Percentiles rank a stretch among this genome's conserved stretches.
phyloP scores from a whole-genome alignment of 768 basidiomycete species.

The Agaricus bisporus region DNA sequence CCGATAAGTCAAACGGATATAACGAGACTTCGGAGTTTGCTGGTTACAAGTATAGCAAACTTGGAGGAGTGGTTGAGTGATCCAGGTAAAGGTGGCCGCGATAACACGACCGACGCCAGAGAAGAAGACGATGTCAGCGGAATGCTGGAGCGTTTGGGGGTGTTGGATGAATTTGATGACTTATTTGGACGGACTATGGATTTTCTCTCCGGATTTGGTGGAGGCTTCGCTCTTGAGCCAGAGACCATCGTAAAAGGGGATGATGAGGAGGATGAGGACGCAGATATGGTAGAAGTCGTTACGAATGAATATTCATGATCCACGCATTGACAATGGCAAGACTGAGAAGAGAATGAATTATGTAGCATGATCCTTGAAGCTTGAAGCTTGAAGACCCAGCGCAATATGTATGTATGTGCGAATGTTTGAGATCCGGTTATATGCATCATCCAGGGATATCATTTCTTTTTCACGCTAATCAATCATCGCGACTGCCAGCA shows the following conservation, averaged over 20 bases:
- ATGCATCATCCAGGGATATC: no score
- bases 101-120: constrained; percentile 15
- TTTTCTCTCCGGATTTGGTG: constrained; percentile 45
- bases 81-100: constrained; percentile 11
- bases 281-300: constrained; percentile 7
- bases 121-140: constrained; percentile 29
- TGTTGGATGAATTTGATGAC: constrained; percentile 59
- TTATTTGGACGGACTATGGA: constrained; percentile 58
- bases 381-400: no score
- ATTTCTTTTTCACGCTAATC: no score
- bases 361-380: no score
- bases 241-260: constrained; percentile 12
- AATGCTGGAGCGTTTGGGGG: constrained; percentile 42
- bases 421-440: no score
- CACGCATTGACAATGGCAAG: no score
- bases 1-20: constrained; percentile 57
- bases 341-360: no score
- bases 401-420: no score
- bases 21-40: constrained; percentile 61
- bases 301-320: constrained; percentile 1
- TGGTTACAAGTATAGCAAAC: constrained; percentile 50
- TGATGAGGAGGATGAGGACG: not conserved
- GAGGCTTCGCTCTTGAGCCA: constrained; percentile 19
- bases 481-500: no score
- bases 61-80: constrained; percentile 65